phyloP scores from a whole-genome alignment of 495 filamentous ascomycete genomes.

The Penicillium argentinense region DNA sequence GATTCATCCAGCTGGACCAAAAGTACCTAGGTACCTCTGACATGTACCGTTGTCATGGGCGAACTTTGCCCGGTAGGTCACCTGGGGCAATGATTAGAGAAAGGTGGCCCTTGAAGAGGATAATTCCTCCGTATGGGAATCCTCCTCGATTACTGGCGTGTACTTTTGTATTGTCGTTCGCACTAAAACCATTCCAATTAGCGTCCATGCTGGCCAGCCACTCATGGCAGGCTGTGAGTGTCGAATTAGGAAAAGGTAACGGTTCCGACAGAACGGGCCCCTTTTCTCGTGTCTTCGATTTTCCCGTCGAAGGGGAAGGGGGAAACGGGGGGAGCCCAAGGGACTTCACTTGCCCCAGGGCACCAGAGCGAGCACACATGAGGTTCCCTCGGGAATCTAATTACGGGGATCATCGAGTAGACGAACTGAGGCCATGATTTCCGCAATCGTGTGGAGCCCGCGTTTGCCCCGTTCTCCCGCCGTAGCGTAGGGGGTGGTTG shows the following conservation, averaged over 20 bases:
- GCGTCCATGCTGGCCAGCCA: constrained; percentile 4
- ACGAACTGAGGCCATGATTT: background rate
- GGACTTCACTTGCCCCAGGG: too few relatives aligned
- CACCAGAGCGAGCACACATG: background rate
- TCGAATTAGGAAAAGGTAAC: background rate
- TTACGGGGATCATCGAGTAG: constrained; percentile 2
- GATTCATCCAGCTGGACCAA: constrained; percentile 2
- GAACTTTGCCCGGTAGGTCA: background rate
- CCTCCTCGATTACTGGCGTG: background rate
- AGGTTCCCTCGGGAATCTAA: constrained; percentile 1
- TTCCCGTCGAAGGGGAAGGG: background rate
- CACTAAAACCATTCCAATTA: background rate
- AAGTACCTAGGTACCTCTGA: background rate
- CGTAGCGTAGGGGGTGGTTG: background rate
- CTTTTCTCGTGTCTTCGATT: background rate
- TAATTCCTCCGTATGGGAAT: background rate
- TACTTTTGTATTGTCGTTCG: constrained; percentile 2
- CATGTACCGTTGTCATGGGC: background rate
- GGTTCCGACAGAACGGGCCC: background rate
- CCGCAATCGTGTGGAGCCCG: constrained; percentile 5
- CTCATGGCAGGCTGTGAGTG: too few relatives aligned
- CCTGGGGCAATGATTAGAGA: background rate
- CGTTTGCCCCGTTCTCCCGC: background rate
- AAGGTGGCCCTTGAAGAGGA: background rate
- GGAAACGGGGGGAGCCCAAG: background rate